Base-by-base conservation (phyloP, 2,329 filamentous ascomycete genomes). In the Aspergillaceae sp. region DNA sequence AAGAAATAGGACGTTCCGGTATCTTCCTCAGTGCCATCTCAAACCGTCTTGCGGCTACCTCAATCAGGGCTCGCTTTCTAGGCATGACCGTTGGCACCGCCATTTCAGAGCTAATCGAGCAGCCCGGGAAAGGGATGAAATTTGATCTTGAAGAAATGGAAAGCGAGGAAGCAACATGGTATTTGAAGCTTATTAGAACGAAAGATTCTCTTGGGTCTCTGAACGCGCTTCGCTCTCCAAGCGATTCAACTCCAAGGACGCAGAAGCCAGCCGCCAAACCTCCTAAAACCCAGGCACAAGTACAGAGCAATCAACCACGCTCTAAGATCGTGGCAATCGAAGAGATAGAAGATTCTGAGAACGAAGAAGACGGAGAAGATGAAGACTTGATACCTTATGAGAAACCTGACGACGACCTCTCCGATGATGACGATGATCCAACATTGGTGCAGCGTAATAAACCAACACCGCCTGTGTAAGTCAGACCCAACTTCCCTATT, bases 391-490 rank as follows among this genome's bases (percentile, higher is more conserved):
- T 80, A 2, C 79, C 87, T 1, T 95, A 96, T 56, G 78, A 79
- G 9, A 96, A 95, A 63, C 87, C 87, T 0, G 87, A 88, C 58
- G 89, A 86, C 1, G 92, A 98, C 55, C 78, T 82, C 0, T 87
- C 94, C 61, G 92, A 98, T 61, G 91, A 88, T 0, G 89, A 96
- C 47, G 90, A 96, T 34, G 94, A 98, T 56, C 84, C 92, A 4
- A 94, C 89, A 0, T 72, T 95, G 11, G 77, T 97, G 41, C 83
- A 86, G 47, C 79, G 90, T 9, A 83, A 92, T 65, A 96, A 92
- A 56, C 79, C 84, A 26, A 85, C 79, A 48, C 79, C 88, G 0
- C 92, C 92, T 1, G 89, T 98, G 60, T 76, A 68, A 61, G 71
- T 68, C 38, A 53, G 30, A 44, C 33, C 10, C 1, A 29, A 9